Evolutionary conservation across 495 filamentous ascomycete species (phyloP).

Genomic region (Talaromyces stipitatus): DNA sequence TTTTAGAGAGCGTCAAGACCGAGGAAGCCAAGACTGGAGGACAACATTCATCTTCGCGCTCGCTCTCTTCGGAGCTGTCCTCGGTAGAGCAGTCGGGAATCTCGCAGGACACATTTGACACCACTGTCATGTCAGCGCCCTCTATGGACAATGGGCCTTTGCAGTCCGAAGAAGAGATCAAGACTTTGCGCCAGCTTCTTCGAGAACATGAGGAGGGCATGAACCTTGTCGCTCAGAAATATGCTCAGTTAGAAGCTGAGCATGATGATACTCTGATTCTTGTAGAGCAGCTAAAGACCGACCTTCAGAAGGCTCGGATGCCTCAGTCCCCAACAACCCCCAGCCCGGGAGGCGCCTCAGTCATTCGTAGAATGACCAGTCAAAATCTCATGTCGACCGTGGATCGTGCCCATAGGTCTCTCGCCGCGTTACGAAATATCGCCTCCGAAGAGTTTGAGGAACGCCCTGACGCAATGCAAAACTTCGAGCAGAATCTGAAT

Average conservation of each 20-base stretch:
- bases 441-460: conserved; percentile 77
- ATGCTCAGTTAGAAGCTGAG: conserved; percentile 70
- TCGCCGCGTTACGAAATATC: conserved; percentile 80
- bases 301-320: conserved; percentile 67
- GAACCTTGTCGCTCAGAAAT: conserved; percentile 62
- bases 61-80: conserved; percentile 93
- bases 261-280: conserved; percentile 76
- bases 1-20: conserved; percentile 81
- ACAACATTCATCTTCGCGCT: conserved; percentile 83
- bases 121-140: conserved; percentile 29
- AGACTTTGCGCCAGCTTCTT: conserved; percentile 59
- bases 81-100: conserved; percentile 79
- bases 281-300: conserved; percentile 81
- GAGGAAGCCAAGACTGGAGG: conserved; percentile 67
- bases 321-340: conserved; percentile 59
- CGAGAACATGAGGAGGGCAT: conserved; percentile 72
- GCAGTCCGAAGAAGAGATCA: conserved; percentile 49
- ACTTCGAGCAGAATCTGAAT: conserved; percentile 87
- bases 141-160: conserved; percentile 19
- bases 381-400: conserved; percentile 77
- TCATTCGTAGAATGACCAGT: conserved; percentile 89
- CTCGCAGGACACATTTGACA: conserved; percentile 54
- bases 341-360: conserved; percentile 16
- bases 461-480: conserved; percentile 77
- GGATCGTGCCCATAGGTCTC: conserved; percentile 88